Evolutionary conservation across 345 rosid species (phyloP).

Genomic region (Euclidium syriacum): DNA sequence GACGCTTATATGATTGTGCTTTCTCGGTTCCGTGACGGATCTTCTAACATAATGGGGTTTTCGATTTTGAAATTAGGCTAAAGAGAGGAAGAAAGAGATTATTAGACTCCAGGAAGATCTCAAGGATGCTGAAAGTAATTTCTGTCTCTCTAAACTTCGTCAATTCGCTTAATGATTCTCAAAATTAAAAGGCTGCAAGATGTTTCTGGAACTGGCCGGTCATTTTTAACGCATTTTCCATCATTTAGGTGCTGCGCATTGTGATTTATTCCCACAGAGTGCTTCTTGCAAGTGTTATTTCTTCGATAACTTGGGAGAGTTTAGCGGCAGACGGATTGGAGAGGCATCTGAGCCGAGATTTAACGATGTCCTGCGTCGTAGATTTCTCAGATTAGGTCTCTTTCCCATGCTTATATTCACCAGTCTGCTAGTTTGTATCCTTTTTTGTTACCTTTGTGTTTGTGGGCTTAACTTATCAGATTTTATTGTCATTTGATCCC

Average conservation of each 20-base stretch:
- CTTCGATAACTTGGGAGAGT: constrained; percentile 71
- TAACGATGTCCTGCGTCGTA: constrained; percentile 58
- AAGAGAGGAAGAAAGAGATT: constrained; percentile 75
- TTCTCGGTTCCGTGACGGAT: constrained; percentile 2
- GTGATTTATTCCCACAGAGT: constrained; percentile 53
- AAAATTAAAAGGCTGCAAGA: background rate
- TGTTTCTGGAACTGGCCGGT: background rate
- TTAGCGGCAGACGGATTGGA: constrained; percentile 30
- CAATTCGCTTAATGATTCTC: background rate
- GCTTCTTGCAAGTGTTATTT: constrained; percentile 86
- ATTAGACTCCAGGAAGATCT: constrained; percentile 67
- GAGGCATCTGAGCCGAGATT: constrained; percentile 51
- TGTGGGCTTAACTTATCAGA: constrained; percentile 3
- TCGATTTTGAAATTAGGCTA: constrained; percentile 47
- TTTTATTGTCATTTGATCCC: constrained; percentile 10
- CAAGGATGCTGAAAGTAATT: constrained; percentile 69
- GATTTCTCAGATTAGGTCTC: constrained; percentile 78
- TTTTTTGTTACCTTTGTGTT: background rate
- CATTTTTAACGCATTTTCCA: background rate
- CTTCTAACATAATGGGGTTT: background rate
- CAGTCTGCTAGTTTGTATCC: background rate
- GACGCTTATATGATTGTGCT: background rate
- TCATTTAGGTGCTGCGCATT: constrained; percentile 44
- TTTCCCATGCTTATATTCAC: background rate
- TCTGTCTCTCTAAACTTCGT: background rate